phyloP scores from a whole-genome alignment of 2,329 filamentous ascomycete species.

The Beauveria caledonica region DNA sequence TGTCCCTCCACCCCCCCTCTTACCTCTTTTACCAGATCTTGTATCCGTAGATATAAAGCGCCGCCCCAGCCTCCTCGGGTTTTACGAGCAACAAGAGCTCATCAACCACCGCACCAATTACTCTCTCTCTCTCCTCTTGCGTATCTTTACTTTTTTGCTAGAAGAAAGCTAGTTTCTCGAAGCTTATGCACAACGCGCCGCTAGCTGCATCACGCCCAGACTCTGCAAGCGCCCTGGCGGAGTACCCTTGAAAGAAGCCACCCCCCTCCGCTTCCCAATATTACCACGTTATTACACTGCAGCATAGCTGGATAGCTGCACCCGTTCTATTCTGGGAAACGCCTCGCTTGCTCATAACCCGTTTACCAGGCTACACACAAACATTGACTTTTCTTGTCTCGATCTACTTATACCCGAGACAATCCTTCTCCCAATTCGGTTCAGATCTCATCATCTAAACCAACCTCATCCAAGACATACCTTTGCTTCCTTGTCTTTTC shows the following conservation, averaged over 20 bases:
- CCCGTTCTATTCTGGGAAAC: constrained; percentile 10
- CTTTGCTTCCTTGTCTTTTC: neutral
- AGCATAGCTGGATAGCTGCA: neutral
- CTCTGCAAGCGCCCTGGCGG: constrained; percentile 10
- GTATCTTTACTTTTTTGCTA: neutral
- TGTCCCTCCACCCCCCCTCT: no score
- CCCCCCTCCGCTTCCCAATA: neutral
- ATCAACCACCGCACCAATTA: neutral
- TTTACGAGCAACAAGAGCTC: no score
- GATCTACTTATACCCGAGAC: constrained; percentile 9
- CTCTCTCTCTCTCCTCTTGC: neutral
- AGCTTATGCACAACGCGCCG: constrained; percentile 1
- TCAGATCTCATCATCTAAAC: constrained; percentile 7
- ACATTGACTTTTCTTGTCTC: neutral
- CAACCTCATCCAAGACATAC: constrained; percentile 3
- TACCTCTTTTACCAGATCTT: no score
- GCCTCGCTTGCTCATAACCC: neutral
- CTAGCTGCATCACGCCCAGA: neutral
- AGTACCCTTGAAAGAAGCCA: neutral
- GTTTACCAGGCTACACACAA: neutral
- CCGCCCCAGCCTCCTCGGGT: no score
- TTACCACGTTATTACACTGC: constrained; percentile 2
- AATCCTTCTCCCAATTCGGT: constrained; percentile 8
- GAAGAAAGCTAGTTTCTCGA: neutral
- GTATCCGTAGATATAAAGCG: no score